phyloP scores from a whole-genome alignment of 2,329 filamentous ascomycete species.

The Cladosporium sp. region DNA sequence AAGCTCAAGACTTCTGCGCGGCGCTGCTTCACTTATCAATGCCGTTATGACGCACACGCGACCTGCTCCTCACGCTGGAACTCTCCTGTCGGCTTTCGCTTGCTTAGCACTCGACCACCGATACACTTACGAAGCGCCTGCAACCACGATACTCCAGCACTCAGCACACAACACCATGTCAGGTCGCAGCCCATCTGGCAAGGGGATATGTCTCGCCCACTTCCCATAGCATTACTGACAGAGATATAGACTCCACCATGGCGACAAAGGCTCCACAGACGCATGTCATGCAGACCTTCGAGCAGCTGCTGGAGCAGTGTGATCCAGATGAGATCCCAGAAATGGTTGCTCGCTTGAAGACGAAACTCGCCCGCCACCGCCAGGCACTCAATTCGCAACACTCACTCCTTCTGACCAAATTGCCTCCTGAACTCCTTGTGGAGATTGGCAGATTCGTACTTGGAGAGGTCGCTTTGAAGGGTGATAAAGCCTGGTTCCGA shows the following conservation, averaged over 20 bases:
- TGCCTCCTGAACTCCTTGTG: neutral
- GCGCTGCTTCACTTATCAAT: neutral
- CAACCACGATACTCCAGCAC: neutral
- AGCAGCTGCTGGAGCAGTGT: neutral
- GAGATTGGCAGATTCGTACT: neutral
- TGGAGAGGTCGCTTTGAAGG: neutral
- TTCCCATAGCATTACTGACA: neutral
- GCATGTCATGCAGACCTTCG: neutral
- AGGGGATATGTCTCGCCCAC: neutral
- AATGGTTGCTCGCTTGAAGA: neutral
- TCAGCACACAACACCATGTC: neutral
- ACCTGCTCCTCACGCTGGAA: neutral
- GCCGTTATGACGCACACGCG: neutral
- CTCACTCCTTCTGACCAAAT: neutral
- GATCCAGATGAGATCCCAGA: neutral
- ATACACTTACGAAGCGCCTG: neutral
- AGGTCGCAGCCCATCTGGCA: neutral
- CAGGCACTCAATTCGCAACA: neutral
- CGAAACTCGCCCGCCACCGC: neutral
- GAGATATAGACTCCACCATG: neutral
- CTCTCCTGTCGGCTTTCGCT: neutral
- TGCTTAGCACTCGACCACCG: neutral
- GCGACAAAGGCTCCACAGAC: neutral
- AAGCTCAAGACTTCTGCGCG: neutral
- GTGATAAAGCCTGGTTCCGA: neutral